Evolutionary conservation across 768 basidiomycete genomes (phyloP), one percentile per base, ranked within the genome.

Genomic region (Mycena rosella): DNA sequence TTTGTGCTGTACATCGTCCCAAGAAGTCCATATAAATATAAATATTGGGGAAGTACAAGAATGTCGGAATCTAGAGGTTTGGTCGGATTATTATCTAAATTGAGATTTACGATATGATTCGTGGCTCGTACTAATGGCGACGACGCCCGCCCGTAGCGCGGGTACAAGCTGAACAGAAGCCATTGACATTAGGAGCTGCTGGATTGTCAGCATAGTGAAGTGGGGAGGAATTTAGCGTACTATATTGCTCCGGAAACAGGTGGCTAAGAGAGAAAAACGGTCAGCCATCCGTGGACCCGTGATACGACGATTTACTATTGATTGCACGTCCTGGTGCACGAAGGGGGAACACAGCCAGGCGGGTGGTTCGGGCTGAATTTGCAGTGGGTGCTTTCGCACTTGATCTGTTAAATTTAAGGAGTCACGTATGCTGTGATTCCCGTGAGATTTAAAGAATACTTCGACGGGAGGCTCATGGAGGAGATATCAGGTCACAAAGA

Each of bases 281-380:
- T 72, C 22, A 69, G 63, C 48, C 24, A 30, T 36, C 22, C 55
- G 49, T 53, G 45, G 56, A 34, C 24, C 54, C 20, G 53, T 59
- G 55, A 40, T 26, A 47, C 40, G 17, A n/a, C n/a, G 2, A 76
- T 80, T 67, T 73, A 88, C 87, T 85, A 86, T 73, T 88, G 87
- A 74, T 79, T 82, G 60, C 85, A 86, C 3, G 76, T 79, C 57
- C 74, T 73, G n/a, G 63, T 82, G 78, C 88, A 90, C 2, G 32
- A 32, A 0, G 85, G 85, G 9, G 75, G 80, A 0, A 64, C 74
- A 59, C 88, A 88, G 38, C 72, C 75, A 1, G 63, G 63, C 0
- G 86, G 85, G 67, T 89, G 89, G 59, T 76, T 79, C 0, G 87
- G 82, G 56, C 88, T 89, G 72, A 89, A 88, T 63, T 79, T 86